A percentile compares a stretch with the other conserved stretches of the same genome.
These are phyloP conservation scores for Scutellaria galericulata DNA, from an alignment of 257 asterid genomes.

Conservation along the genomic window DNA sequence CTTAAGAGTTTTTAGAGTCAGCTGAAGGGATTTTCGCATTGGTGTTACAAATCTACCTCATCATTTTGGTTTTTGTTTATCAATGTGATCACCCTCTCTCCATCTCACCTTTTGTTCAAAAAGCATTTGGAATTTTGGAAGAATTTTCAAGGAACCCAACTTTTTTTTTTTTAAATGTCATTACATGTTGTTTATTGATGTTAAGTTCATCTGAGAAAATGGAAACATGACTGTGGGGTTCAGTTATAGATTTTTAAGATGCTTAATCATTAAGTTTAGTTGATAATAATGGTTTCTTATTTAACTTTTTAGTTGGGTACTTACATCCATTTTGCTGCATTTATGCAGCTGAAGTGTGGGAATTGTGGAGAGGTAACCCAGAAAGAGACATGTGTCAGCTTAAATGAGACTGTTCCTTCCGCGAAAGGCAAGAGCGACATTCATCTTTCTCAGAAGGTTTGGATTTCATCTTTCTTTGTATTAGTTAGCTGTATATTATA, in stretches of 20 bases:
- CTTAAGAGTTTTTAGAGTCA: not conserved
- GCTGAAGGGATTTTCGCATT: not conserved
- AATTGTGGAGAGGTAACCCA: slow-evolving; percentile 77
- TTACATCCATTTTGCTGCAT: slow-evolving; percentile 9
- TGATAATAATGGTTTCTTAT: slow-evolving; percentile 3
- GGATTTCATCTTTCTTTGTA: slow-evolving; percentile 4
- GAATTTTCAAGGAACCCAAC: not conserved
- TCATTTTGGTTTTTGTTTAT: not conserved
- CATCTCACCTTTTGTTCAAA: not conserved
- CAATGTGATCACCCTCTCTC: not conserved
- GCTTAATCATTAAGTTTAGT: not conserved
- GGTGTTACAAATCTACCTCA: not conserved
- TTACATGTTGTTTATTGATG: not conserved
- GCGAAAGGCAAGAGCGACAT: slow-evolving; percentile 62
- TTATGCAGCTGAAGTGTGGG: slow-evolving; percentile 75
- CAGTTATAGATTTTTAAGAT: not conserved
- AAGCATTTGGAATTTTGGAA: not conserved
- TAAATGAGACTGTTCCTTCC: slow-evolving; percentile 64
- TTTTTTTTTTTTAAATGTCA: not conserved
- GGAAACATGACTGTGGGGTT: not conserved
- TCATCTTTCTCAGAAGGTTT: slow-evolving; percentile 81
- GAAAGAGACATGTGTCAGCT: slow-evolving; percentile 71
- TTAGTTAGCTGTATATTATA: not conserved
- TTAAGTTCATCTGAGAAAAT: slow-evolving; percentile 24
- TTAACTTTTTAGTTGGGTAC: not conserved